Conservation (phyloP, 306 rosid species). For the Astragalus glycyphyllos region DNA sequence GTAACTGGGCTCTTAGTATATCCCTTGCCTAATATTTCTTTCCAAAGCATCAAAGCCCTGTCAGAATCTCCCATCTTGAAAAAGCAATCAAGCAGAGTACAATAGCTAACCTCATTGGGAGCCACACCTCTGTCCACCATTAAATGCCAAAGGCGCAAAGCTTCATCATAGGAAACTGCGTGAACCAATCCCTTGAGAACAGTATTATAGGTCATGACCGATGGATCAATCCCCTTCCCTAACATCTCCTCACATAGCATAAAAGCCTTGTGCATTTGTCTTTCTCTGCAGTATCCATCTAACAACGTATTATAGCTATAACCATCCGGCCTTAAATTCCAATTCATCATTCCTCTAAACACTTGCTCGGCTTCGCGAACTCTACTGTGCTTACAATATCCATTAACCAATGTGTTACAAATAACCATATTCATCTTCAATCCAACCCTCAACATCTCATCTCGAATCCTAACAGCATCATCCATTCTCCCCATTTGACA, state of each 20-base stretch:
- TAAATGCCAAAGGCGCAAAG: conserved; percentile 63
- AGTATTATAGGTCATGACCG: conserved; percentile 72
- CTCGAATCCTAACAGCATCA: conserved; percentile 71
- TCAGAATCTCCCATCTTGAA: conserved; percentile 70
- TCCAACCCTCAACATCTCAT: conserved; percentile 66
- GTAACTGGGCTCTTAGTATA: conserved; percentile 60
- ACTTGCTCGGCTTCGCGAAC: conserved; percentile 55
- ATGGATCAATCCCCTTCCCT: conserved; percentile 56
- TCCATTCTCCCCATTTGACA: conserved; percentile 68
- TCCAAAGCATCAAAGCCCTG: conserved; percentile 65
- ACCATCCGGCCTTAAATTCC: conserved; percentile 58
- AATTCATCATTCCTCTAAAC: conserved; percentile 54
- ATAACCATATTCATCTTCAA: conserved; percentile 66
- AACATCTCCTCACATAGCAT: conserved; percentile 69
- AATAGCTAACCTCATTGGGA: conserved; percentile 73
- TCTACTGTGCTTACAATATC: conserved; percentile 68
- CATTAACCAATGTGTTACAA: conserved; percentile 77
- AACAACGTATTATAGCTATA: conserved; percentile 53
- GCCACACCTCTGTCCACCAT: conserved; percentile 67
- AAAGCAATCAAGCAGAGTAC: conserved; percentile 76
- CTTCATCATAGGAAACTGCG: conserved; percentile 55
- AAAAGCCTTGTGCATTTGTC: conserved; percentile 45
- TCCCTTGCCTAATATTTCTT: conserved; percentile 63
- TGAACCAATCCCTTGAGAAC: conserved; percentile 71
- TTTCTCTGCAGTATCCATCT: conserved; percentile 55